A percentile compares a stretch with the other conserved stretches of the same genome.
phyloP scores from a whole-genome alignment of 495 filamentous ascomycete genomes.

The Penicillium mononematosum region DNA sequence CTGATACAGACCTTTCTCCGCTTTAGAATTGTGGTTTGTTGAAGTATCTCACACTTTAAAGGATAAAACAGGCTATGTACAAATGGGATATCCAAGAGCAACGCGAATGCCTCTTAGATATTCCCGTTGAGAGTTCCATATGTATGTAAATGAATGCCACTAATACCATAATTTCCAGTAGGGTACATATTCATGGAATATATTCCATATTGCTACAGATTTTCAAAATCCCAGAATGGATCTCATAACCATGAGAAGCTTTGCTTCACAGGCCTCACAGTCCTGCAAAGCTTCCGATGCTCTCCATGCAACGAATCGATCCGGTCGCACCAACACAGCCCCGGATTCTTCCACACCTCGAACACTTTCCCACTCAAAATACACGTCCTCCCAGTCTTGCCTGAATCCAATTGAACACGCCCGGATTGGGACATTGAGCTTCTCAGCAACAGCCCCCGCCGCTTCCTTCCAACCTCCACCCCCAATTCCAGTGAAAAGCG shows the following conservation, averaged over 20 bases:
- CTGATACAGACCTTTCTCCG: too few relatives aligned
- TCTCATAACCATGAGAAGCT: background rate
- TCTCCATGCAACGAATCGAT: conserved; percentile 48
- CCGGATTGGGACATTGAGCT: conserved; percentile 40
- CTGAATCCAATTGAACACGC: conserved; percentile 47
- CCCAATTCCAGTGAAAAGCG: conserved; percentile 49
- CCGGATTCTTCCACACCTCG: conserved; percentile 53
- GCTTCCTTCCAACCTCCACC: conserved; percentile 51
- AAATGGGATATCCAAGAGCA: too few relatives aligned
- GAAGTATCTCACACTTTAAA: too few relatives aligned
- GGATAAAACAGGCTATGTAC: too few relatives aligned
- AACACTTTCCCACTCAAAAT: conserved; percentile 48
- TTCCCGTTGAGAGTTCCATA: too few relatives aligned
- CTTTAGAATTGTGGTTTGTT: too few relatives aligned
- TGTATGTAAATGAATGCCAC: too few relatives aligned
- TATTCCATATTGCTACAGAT: too few relatives aligned
- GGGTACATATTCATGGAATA: too few relatives aligned
- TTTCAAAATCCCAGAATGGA: background rate
- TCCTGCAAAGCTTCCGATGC: background rate
- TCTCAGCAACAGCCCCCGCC: conserved; percentile 26
- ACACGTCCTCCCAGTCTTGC: conserved; percentile 53
- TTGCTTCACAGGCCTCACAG: background rate
- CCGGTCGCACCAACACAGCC: conserved; percentile 49
- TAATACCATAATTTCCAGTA: too few relatives aligned
- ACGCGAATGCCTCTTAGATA: too few relatives aligned